phyloP scores from a whole-genome alignment of 257 asterid species.

The Rauvolfia tetraphylla region DNA sequence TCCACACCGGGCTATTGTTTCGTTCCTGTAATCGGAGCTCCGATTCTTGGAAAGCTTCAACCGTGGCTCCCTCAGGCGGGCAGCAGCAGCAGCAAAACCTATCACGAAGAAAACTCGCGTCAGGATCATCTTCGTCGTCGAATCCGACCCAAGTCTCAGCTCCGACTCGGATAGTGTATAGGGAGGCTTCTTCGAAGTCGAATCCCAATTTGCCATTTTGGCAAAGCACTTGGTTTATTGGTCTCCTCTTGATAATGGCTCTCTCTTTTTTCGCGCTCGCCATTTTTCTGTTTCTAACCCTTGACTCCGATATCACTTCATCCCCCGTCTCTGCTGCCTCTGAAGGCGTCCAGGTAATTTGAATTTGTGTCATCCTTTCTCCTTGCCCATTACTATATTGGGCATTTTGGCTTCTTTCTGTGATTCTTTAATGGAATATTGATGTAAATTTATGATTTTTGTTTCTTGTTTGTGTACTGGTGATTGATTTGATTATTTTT shows the following conservation, averaged over 20 bases:
- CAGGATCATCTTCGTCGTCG: conserved; percentile 34
- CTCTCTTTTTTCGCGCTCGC: conserved; percentile 64
- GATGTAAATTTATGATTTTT: neutral
- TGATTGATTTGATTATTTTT: neutral
- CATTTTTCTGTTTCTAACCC: conserved; percentile 49
- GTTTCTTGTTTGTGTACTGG: neutral
- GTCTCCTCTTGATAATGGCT: conserved; percentile 58
- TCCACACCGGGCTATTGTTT: neutral
- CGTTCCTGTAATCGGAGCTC: conserved; percentile 52
- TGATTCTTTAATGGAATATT: neutral
- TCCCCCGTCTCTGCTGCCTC: conserved; percentile 77
- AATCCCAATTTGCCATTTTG: conserved; percentile 60
- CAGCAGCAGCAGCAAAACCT: conserved; percentile 50
- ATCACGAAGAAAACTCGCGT: conserved; percentile 58
- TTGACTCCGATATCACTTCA: conserved; percentile 53
- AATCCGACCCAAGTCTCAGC: conserved; percentile 35
- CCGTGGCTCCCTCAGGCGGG: conserved; percentile 83
- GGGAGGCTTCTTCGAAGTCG: conserved; percentile 42
- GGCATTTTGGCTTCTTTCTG: neutral
- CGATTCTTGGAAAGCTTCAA: conserved; percentile 42
- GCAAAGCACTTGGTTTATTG: conserved; percentile 62
- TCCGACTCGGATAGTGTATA: conserved; percentile 44
- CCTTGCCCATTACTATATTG: too few relatives aligned
- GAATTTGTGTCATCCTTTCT: neutral
- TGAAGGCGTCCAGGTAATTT: conserved; percentile 82